phyloP scores from a whole-genome alignment of 345 rosid species.

The Hirschfeldia incana region DNA sequence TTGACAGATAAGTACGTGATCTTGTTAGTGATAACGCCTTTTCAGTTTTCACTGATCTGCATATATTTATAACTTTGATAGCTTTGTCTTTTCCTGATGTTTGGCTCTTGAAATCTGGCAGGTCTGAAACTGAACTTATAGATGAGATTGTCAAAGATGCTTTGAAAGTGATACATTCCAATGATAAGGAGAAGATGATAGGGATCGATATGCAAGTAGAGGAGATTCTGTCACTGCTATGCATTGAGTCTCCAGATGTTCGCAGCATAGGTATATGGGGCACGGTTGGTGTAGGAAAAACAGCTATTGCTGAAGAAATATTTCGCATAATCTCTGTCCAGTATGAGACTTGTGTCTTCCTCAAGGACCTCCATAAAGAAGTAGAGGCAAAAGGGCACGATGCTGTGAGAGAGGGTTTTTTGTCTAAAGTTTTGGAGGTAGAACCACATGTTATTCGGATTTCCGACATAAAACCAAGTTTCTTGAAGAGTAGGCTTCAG shows the following conservation, averaged over 20 bases:
- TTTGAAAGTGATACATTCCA: not conserved
- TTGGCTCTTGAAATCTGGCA: not conserved
- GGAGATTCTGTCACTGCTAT: conserved; percentile 26
- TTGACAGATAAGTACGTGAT: conserved; percentile 17
- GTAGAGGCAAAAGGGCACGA: not conserved
- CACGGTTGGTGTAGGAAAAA: conserved; percentile 54
- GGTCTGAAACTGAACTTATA: conserved; percentile 33
- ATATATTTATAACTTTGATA: too few species aligned
- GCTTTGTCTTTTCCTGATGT: too few species aligned
- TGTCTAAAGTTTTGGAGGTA: not conserved
- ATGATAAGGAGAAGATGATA: not conserved
- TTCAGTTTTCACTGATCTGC: too few species aligned
- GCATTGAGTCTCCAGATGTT: not conserved
- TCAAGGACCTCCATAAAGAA: conserved; percentile 39
- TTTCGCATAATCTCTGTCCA: conserved; percentile 35
- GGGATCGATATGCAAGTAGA: conserved; percentile 34
- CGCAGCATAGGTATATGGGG: conserved; percentile 44
- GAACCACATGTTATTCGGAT: not conserved
- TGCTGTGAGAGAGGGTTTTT: conserved; percentile 19
- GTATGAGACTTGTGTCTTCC: conserved; percentile 45
- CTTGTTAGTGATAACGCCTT: too few species aligned
- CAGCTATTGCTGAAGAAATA: conserved; percentile 45
- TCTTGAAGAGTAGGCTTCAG: conserved; percentile 22
- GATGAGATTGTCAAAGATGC: conserved; percentile 34
- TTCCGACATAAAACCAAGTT: not conserved